phyloP scores from a whole-genome alignment of 1,284 basidiomycete species.

The Cutaneotrichosporon sp. region DNA sequence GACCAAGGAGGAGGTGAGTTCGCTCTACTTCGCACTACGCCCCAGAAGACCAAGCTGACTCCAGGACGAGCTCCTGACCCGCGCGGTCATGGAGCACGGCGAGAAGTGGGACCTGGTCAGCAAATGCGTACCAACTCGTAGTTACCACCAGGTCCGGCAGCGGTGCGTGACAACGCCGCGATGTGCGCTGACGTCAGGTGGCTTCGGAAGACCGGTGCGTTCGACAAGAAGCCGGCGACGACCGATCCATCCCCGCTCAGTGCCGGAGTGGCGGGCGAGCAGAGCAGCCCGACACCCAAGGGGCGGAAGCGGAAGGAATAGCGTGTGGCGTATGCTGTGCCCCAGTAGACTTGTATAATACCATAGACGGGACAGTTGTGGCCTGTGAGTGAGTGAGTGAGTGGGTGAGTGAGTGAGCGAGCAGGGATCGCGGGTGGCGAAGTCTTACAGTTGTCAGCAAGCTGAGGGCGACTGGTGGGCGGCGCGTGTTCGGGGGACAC shows the following conservation, averaged over 20 bases:
- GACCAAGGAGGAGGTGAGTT: slow-evolving; percentile 52
- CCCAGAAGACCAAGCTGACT: neutral
- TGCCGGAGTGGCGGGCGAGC: slow-evolving; percentile 12
- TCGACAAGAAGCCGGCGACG: slow-evolving; percentile 47
- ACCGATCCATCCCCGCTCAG: slow-evolving; percentile 22
- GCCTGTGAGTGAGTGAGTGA: neutral
- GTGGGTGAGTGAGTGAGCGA: too few species aligned
- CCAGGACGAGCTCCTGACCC: slow-evolving; percentile 49
- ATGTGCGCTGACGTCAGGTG: slow-evolving; percentile 27
- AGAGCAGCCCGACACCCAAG: slow-evolving; percentile 26
- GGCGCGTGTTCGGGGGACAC: too few species aligned
- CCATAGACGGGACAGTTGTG: neutral
- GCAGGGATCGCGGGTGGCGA: too few species aligned
- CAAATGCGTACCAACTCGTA: slow-evolving; percentile 51
- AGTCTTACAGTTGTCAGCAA: too few species aligned
- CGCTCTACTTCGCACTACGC: too few species aligned
- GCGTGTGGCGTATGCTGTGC: neutral
- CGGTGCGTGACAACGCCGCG: slow-evolving; percentile 27
- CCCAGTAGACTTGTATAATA: neutral
- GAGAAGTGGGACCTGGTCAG: slow-evolving; percentile 53
- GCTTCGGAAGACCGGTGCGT: slow-evolving; percentile 51
- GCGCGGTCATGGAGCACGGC: slow-evolving; percentile 50
- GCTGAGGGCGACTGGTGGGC: too few species aligned
- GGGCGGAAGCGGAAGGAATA: slow-evolving; percentile 18
- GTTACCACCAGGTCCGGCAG: slow-evolving; percentile 53